Base-by-base conservation (phyloP, 1,139 yeast species). In the Geotrichum armillariae region DNA sequence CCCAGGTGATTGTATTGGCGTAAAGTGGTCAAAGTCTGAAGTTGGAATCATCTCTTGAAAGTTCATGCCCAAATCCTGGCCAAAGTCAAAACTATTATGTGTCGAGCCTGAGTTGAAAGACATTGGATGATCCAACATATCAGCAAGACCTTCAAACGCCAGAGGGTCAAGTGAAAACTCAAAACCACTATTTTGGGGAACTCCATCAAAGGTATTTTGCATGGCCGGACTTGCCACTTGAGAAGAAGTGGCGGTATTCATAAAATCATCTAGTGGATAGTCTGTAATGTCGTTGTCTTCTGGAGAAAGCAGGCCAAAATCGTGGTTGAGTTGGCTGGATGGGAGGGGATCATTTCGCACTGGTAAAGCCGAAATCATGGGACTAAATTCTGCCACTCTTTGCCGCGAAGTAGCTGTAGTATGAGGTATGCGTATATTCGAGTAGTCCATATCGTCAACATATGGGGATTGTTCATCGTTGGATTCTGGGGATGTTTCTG, bases 91-190 rank as follows among this genome's bases (percentile, higher is more conserved):
- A 32, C 44, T 46, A 4, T 23, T 23, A 9, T 33, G 44, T 27
- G 47, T 17, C 3, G 37, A 12, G 32, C 32, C 6, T 6, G 41
- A 20, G 31, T 16, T 21, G 14, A 41, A 23, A 7, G 25, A 21
- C 31, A 44, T 11, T 5, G 49, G 45, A 25, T 39, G 49, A 27
- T 39, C 44, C 14, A 42, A 16, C 18, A 39, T 40, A 25, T 49
- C 49, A 14, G 60, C 55, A 18, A 63, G 56, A 18, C 67, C 67
- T 47, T 63, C 67, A 25, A 62, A 53, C n/a, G 66, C 66, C 43
- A 64, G 51, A 18, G 67, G 67, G 46, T 64, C 67, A 27, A 64
- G 52, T 16, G 58, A 56, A 53, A 63, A 63, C 50, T 63, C 61
- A 47, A 63, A 63, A 27, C 58, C 64, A 41, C 56, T 58, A 31